Conservation (phyloP, 345 rosid genomes). For the Dimocarpus longan region DNA sequence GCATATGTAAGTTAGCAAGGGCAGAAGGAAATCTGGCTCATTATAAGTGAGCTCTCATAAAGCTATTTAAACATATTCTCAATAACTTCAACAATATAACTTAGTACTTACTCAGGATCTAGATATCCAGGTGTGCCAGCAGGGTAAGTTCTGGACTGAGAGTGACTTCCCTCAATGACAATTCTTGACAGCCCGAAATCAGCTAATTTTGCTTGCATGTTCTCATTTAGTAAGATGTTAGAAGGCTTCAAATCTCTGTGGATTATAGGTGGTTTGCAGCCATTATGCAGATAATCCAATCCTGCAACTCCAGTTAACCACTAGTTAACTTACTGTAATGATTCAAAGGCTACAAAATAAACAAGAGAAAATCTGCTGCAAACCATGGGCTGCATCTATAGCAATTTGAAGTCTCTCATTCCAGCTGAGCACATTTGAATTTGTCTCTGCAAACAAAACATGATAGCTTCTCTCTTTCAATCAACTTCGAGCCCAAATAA, state of each 20-base stretch:
- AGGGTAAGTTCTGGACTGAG: constrained; percentile 31
- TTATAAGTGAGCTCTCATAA: too few relatives aligned
- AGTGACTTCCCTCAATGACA: constrained; percentile 38
- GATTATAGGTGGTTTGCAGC: constrained; percentile 27
- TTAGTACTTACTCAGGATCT: constrained; percentile 28
- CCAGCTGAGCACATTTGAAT: constrained; percentile 24
- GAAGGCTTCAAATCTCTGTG: constrained; percentile 47
- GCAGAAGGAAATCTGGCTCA: too few relatives aligned
- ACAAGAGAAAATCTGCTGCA: neutral
- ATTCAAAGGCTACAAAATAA: neutral
- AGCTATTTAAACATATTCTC: too few relatives aligned
- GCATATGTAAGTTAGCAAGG: too few relatives aligned
- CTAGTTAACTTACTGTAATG: neutral
- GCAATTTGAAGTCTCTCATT: constrained; percentile 40
- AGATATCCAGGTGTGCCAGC: constrained; percentile 47
- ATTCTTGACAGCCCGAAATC: constrained; percentile 47
- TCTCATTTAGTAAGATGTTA: constrained; percentile 46
- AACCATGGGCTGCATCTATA: constrained; percentile 43
- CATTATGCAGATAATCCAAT: constrained; percentile 31
- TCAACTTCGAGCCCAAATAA: too few relatives aligned
- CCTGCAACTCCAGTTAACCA: constrained; percentile 20
- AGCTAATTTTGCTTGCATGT: constrained; percentile 41
- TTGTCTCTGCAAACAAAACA: too few relatives aligned
- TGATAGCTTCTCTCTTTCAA: too few relatives aligned
- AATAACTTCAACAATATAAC: too few relatives aligned